Conservation (phyloP, 148 eudicot genomes). For the Pharnaceum exiguum region DNA sequence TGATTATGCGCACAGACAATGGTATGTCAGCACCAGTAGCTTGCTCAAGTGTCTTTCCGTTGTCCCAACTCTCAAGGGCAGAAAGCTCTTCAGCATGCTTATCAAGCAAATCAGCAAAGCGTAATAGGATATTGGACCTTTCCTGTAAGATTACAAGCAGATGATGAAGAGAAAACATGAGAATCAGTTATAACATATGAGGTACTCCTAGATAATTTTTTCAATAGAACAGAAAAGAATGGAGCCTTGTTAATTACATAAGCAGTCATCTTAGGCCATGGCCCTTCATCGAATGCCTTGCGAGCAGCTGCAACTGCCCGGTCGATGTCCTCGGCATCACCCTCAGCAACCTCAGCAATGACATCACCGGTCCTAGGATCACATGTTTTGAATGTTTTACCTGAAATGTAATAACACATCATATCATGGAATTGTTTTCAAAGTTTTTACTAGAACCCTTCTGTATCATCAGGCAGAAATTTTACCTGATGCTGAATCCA, state of each 20-base stretch:
- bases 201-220: slow-evolving; percentile 65
- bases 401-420: slow-evolving; percentile 21
- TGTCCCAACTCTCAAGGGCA: slow-evolving; percentile 78
- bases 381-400: slow-evolving; percentile 54
- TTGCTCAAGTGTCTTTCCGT: slow-evolving; percentile 61
- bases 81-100: slow-evolving; percentile 69
- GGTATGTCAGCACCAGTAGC: slow-evolving; percentile 55
- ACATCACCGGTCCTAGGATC: slow-evolving; percentile 82
- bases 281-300: slow-evolving; percentile 82
- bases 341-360: slow-evolving; percentile 73
- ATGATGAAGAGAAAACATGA: background rate
- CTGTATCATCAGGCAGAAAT: background rate
- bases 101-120: slow-evolving; percentile 69
- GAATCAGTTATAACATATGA: slow-evolving; percentile 50
- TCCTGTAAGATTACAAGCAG: slow-evolving; percentile 31
- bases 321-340: slow-evolving; percentile 69
- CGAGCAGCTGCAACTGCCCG: slow-evolving; percentile 80
- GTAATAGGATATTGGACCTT: slow-evolving; percentile 43
- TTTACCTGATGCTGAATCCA: slow-evolving; percentile 66
- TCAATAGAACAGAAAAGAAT: too few species aligned
- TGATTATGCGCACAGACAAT: slow-evolving; percentile 47
- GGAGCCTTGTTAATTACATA: slow-evolving; percentile 59
- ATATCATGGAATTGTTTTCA: background rate
- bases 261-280: slow-evolving; percentile 87
- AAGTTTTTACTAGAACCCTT: too few species aligned